These are phyloP conservation scores for Pisolithus sp. DNA, from an alignment of 768 basidiomycete species.

Conservation along the genomic window DNA sequence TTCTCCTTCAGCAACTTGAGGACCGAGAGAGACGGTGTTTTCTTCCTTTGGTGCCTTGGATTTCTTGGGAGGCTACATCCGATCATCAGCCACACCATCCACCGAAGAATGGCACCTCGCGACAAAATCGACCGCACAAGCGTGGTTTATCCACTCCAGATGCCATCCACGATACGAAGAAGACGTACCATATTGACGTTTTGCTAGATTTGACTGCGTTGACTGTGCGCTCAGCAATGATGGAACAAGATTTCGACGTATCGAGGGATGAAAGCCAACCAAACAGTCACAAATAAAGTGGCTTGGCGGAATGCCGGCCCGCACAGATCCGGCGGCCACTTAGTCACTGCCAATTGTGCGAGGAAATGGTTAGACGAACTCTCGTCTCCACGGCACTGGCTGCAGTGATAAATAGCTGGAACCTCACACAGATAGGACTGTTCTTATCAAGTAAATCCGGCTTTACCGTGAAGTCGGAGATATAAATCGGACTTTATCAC, in stretches of 20 bases:
- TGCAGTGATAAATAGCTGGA: too few relatives aligned
- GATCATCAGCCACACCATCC: conserved; percentile 46
- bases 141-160: background rate
- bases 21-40: conserved; percentile 85
- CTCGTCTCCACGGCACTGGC: too few relatives aligned
- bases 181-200: conserved; percentile 34
- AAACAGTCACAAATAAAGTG: conserved; percentile 18
- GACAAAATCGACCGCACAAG: background rate
- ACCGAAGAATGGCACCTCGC: conserved; percentile 18
- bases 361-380: too few relatives aligned
- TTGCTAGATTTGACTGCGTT: conserved; percentile 22
- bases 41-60: conserved; percentile 73
- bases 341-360: too few relatives aligned
- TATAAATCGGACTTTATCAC: background rate
- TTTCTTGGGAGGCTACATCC: conserved; percentile 84
- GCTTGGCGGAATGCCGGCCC: background rate
- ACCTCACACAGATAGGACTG: too few relatives aligned
- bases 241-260: background rate
- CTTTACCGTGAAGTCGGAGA: too few relatives aligned
- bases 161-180: background rate
- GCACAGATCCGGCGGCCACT: too few relatives aligned
- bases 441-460: too few relatives aligned
- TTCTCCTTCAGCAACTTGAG: conserved; percentile 95
- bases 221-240: conserved; percentile 4
- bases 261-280: background rate